phyloP scores from a whole-genome alignment of 2,329 filamentous ascomycete genomes.

The Aspergillus sp. region DNA sequence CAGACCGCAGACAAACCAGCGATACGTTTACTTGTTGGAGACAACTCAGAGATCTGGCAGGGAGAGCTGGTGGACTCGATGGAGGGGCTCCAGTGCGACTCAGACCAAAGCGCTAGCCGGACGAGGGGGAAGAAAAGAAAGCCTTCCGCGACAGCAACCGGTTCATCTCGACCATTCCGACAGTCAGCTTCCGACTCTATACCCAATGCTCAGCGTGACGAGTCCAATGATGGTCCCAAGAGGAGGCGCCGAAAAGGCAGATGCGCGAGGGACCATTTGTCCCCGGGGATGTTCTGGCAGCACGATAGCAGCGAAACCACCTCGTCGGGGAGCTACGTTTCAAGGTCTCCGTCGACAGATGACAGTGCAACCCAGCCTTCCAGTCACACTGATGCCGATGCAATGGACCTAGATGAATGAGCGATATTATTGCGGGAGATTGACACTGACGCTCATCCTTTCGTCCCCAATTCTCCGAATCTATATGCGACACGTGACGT shows the following conservation, averaged over 20 bases:
- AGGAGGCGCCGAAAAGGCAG: constrained; percentile 29
- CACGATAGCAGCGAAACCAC: constrained; percentile 19
- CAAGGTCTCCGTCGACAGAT: constrained; percentile 25
- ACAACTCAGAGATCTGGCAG: constrained; percentile 21
- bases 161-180: constrained; percentile 1
- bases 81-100: constrained; percentile 33
- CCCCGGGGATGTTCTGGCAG: constrained; percentile 13
- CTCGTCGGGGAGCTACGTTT: constrained; percentile 23
- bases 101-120: constrained; percentile 19
- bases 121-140: constrained; percentile 41
- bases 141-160: constrained; percentile 25
- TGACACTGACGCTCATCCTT: not conserved
- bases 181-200: not conserved
- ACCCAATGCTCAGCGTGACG: constrained; percentile 16
- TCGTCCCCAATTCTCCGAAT: not conserved
- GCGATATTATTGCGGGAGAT: not conserved
- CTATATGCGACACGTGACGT: not conserved
- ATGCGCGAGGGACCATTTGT: constrained; percentile 17
- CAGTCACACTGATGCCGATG: constrained; percentile 23
- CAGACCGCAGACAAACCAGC: not conserved
- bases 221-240: constrained; percentile 25
- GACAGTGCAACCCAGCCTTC: constrained; percentile 18
- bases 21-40: not conserved
- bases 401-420: constrained; percentile 41
- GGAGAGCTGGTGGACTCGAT: constrained; percentile 38